A percentile compares a stretch with the other conserved stretches of the same genome.
These are phyloP conservation scores for Saururus chinensis DNA, from an alignment of 164 flowering plant genomes.

Conservation along the genomic window DNA sequence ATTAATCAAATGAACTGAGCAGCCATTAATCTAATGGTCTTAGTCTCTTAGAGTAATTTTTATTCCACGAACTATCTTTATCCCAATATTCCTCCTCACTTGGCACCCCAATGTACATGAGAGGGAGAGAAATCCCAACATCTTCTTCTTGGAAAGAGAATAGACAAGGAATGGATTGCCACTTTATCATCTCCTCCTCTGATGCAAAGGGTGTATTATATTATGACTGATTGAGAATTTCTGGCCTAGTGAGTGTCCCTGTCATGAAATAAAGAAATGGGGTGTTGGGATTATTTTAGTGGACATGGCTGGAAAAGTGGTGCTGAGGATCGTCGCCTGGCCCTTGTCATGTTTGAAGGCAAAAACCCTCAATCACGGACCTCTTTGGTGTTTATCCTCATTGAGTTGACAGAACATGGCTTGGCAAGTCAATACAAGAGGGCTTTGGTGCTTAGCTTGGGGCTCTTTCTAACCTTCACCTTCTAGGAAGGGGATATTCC, in stretches of 20 bases:
- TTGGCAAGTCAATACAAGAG: constrained; percentile 3
- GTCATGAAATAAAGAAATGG: constrained; percentile 23
- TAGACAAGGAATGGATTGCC: constrained; percentile 1
- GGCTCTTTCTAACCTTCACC: constrained; percentile 12
- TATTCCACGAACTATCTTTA: constrained; percentile 7
- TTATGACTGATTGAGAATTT: constrained; percentile 1
- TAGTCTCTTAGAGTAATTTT: too few species aligned
- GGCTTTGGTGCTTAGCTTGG: constrained; percentile 12
- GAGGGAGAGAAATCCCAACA: constrained; percentile 2
- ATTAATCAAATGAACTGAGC: neutral
- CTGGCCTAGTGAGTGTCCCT: constrained; percentile 38
- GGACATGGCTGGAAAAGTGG: constrained; percentile 13
- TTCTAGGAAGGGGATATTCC: constrained; percentile 14
- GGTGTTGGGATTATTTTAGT: constrained; percentile 8
- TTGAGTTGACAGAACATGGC: constrained; percentile 24
- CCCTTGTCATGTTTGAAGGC: constrained; percentile 25
- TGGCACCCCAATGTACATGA: constrained; percentile 4
- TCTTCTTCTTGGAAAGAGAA: constrained; percentile 21
- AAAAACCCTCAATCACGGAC: constrained; percentile 28
- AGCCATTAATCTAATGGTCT: too few species aligned
- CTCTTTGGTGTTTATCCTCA: constrained; percentile 18
- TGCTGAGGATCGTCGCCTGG: constrained; percentile 24
- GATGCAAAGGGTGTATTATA: neutral
- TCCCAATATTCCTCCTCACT: constrained; percentile 8
- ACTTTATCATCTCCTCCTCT: neutral